Conservation (phyloP, 2,329 filamentous ascomycete species). For the Tolypocladium guangdongense region DNA sequence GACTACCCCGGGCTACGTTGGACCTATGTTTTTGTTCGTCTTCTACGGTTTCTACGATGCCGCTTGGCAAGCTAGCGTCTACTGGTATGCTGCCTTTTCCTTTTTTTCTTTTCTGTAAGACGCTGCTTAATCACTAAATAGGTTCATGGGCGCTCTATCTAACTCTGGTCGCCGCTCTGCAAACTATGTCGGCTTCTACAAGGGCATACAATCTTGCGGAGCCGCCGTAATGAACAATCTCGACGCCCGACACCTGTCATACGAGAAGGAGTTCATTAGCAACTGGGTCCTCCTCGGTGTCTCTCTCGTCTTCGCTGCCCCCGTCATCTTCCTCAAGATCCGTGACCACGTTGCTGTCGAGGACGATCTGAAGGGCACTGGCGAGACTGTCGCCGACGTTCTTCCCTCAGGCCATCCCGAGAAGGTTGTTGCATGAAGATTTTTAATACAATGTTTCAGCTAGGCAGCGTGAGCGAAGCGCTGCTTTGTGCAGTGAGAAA, state of each 20-base stretch:
- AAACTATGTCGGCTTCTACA: conserved; percentile 60
- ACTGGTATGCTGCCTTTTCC: conserved; percentile 61
- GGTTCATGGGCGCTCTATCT: conserved; percentile 85
- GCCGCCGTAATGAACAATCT: conserved; percentile 39
- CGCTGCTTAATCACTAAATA: conserved; percentile 14
- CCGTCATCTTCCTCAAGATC: conserved; percentile 69
- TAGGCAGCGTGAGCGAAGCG: too few relatives aligned
- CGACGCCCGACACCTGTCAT: conserved; percentile 34
- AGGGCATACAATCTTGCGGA: conserved; percentile 68
- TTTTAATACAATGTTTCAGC: too few relatives aligned
- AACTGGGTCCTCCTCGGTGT: conserved; percentile 66
- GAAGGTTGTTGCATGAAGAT: too few relatives aligned
- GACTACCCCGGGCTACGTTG: conserved; percentile 44
- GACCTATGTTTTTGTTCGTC: conserved; percentile 80
- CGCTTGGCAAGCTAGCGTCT: conserved; percentile 78
- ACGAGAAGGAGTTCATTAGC: conserved; percentile 58
- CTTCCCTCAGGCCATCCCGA: neutral
- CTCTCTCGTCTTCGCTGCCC: conserved; percentile 66
- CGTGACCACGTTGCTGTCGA: conserved; percentile 69
- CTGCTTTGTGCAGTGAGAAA: too few relatives aligned
- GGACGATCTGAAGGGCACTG: conserved; percentile 74
- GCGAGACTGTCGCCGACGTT: conserved; percentile 71
- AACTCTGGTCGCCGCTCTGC: conserved; percentile 88
- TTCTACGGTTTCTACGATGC: conserved; percentile 88
- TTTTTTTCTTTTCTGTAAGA: too few relatives aligned